Base-by-base conservation (phyloP, 1,284 basidiomycete genomes). In the Cutaneotrichosporon mucoides region DNA sequence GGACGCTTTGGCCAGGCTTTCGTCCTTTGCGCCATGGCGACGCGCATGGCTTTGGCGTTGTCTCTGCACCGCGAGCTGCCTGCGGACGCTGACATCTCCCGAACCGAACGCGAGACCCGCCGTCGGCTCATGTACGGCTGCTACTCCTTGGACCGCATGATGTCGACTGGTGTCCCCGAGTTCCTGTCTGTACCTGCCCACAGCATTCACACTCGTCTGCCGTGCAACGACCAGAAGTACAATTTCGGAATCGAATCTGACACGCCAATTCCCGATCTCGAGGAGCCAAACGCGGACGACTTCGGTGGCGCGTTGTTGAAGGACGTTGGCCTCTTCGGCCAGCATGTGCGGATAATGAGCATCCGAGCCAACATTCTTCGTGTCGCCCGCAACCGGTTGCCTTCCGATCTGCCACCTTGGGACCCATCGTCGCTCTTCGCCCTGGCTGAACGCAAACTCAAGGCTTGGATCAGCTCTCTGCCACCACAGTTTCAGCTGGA, bases 91-190 rank as follows among this genome's bases (percentile, higher is more conserved):
- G 34, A 42, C 2, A 45, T 48, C 4, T 43, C 50, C 6, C 44
- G 54, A 9, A 53, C 55, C 6, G 65, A 66, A 37, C 57, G 65
- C 8, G 66, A 67, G 24, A 67, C 66, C 0, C 52, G 64, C 0
- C 57, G 66, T 4, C 55, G 66, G 2, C 59, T 67, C 36, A 64
- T 66, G 58, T 67, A 62, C 60, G 58, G 40, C 33, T 67, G 66
- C 57, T 67, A 59, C 55, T 66, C 59, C 10, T 49, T 67, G 15
- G 66, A 67, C 50, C 48, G 66, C 11, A 66, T 63, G 60, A 64
- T 67, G 66, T 54, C 56, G n/a, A 66, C 64, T 0, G 66, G 66
- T 7, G 52, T 64, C 3, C 50, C 64, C 6, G 66, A 67, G 52
- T 56, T 44, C 41, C 24, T 62, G 12, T 38, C 38, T 6, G 53